Percentiles rank a stretch among this genome's conserved stretches.
These are phyloP conservation scores for Lasiosphaeria ovina DNA, from an alignment of 495 filamentous ascomycete genomes.

Conservation along the genomic window DNA sequence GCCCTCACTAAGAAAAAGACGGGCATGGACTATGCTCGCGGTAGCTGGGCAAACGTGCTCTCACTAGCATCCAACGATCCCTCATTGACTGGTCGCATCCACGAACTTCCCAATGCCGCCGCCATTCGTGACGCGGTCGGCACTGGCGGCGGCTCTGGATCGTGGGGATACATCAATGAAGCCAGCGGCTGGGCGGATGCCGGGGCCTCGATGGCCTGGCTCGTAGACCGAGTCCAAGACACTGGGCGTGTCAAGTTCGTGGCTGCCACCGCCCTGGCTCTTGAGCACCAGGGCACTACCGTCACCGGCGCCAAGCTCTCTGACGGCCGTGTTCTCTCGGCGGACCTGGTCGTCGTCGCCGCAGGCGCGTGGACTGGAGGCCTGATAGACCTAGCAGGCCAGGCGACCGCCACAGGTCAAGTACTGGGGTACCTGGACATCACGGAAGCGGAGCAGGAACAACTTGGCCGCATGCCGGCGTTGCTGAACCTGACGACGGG, in stretches of 20 bases:
- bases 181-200: slow-evolving; percentile 84
- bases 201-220: slow-evolving; percentile 64
- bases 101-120: slow-evolving; percentile 48
- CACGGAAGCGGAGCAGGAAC: slow-evolving; percentile 62
- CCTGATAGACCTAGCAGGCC: slow-evolving; percentile 75
- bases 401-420: slow-evolving; percentile 76
- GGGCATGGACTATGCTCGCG: slow-evolving; percentile 62
- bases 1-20: slow-evolving; percentile 40
- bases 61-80: slow-evolving; percentile 36
- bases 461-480: slow-evolving; percentile 65
- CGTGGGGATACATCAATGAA: slow-evolving; percentile 78
- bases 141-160: slow-evolving; percentile 52
- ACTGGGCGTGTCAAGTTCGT: slow-evolving; percentile 63
- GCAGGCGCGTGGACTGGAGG: slow-evolving; percentile 81
- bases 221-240: slow-evolving; percentile 51
- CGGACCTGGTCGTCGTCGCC: slow-evolving; percentile 75
- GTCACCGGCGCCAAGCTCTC: slow-evolving; percentile 55
- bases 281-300: slow-evolving; percentile 43
- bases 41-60: slow-evolving; percentile 63
- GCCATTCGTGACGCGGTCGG: slow-evolving; percentile 49
- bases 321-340: slow-evolving; percentile 53
- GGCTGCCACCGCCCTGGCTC: slow-evolving; percentile 57
- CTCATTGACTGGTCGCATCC: slow-evolving; percentile 47
- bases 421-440: slow-evolving; percentile 72
- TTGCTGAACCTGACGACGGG: slow-evolving; percentile 77